Conservation (phyloP, 2,329 filamentous ascomycete species). For the Alternaria viburni region DNA sequence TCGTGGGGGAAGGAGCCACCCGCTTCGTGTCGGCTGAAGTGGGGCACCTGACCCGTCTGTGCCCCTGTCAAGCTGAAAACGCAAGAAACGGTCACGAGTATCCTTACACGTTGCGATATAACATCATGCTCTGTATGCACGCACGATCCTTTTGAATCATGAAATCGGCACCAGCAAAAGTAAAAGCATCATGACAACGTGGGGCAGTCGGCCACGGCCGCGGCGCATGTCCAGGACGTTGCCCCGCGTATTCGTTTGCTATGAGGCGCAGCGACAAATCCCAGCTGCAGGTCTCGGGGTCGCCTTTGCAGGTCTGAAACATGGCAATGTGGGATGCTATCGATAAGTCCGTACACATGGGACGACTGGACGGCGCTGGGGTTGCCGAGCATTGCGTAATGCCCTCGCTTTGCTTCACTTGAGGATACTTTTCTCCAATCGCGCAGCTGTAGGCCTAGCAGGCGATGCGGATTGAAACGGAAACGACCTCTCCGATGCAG, state of each 20-base stretch:
- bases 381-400: slow-evolving; percentile 29
- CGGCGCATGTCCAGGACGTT: slow-evolving; percentile 18
- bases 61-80: slow-evolving; percentile 44
- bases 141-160: slow-evolving; percentile 20
- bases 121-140: slow-evolving; percentile 37
- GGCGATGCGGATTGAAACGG: slow-evolving; percentile 36
- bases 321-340: slow-evolving; percentile 38
- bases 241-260: slow-evolving; percentile 30
- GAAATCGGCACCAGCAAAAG: slow-evolving; percentile 5
- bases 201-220: slow-evolving; percentile 39
- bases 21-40: slow-evolving; percentile 32
- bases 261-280: slow-evolving; percentile 40
- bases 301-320: slow-evolving; percentile 43
- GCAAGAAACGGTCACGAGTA: slow-evolving; percentile 18
- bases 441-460: slow-evolving; percentile 19
- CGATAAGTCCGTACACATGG: slow-evolving; percentile 38
- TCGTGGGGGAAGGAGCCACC: slow-evolving; percentile 5
- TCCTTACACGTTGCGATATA: slow-evolving; percentile 15
- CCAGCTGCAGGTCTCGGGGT: slow-evolving; percentile 29
- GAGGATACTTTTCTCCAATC: slow-evolving; percentile 37
- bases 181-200: slow-evolving; percentile 16
- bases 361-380: slow-evolving; percentile 33
- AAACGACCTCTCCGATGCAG: slow-evolving; percentile 17
- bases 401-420: slow-evolving; percentile 28
- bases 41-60: slow-evolving; percentile 15